Evolutionary conservation across 805 yeast genomes (phyloP).

Genomic region (Saccharomycopsis sp.): DNA sequence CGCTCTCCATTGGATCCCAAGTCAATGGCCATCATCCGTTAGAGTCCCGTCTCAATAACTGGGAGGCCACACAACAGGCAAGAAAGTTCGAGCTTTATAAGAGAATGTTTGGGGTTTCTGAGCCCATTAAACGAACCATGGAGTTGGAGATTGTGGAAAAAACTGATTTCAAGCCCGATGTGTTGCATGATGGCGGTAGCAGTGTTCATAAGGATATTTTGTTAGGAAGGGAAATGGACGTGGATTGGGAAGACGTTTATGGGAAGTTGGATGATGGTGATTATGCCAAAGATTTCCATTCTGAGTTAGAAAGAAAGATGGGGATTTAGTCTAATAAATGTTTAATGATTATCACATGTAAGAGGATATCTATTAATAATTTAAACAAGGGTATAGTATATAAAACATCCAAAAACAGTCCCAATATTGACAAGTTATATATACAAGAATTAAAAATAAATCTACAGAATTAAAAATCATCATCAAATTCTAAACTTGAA

Average conservation of each 20-base stretch:
- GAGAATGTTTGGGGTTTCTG: conserved; percentile 84
- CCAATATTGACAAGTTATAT: conserved; percentile 6
- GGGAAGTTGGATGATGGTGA: no score
- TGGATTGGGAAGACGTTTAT: conserved; percentile 95
- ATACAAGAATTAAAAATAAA: no score
- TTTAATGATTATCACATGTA: no score
- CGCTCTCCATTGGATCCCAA: conserved; percentile 39
- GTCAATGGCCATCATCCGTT: conserved; percentile 79
- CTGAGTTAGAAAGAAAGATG: conserved; percentile 59
- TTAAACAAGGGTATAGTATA: no score
- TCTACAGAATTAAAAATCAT: conserved; percentile 13
- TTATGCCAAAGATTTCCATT: conserved; percentile 47
- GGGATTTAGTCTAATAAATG: conserved; percentile 40
- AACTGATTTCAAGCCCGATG: conserved; percentile 58
- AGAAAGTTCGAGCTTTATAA: conserved; percentile 68
- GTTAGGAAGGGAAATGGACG: conserved; percentile 58
- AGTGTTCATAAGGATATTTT: conserved; percentile 69
- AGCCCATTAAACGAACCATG: conserved; percentile 87
- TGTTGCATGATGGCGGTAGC: conserved; percentile 49
- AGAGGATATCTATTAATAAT: no score
- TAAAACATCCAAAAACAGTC: no score
- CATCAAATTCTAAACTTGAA: conserved; percentile 9
- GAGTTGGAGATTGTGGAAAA: conserved; percentile 65
- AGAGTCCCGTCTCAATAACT: conserved; percentile 60
- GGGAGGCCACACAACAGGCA: conserved; percentile 71